Base-by-base conservation (phyloP, 2,329 filamentous ascomycete genomes). In the Bisporella sp. region DNA sequence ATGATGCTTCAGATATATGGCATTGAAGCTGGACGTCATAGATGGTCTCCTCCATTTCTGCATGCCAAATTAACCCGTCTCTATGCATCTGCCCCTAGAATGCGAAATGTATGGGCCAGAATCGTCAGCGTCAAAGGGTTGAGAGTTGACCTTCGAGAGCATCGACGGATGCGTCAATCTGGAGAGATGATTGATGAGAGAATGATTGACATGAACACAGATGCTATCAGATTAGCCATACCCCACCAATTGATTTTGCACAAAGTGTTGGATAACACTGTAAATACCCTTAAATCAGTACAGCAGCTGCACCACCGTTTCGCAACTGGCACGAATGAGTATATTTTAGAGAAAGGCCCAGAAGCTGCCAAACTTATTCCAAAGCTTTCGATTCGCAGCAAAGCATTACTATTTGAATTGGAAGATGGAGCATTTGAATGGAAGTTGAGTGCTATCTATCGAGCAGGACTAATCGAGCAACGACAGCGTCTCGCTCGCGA, bases 351-450 rank as follows among this genome's bases (percentile, higher is more conserved):
- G 12, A 96, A 96, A 68, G 78, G 79, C 7, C 89, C 93, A 0
- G 89, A 96, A 67, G 84, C 78, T 0, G 89, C 95, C 0, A 97
- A 95, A 66, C 74, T 81, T 43, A 83, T 99, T 0, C 93, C 93
- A 1, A 92, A 88, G 63, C 74, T 99, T 28, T 92, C 90, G 0
- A 58, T 99, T 7, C 82, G 90, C 47, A 86, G 85, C 49, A 87
- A 87, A 60, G 87, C 87, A 5, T 75, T 99, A 29, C 71, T 96
- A 2, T 92, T 99, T 52, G 92, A 97, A 63, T 75, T 99, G 35
- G 93, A 99, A 69, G 93, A 99, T 65, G 92, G 93, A 46, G 85
- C 89, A 0, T 99, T 99, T 62, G 93, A 99, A 66, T 99, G 91
- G 88, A 97, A 96, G 65, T 74, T 99, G 7, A 89, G 91, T 12